Base-by-base conservation (phyloP, 176 grass and related monocot species). In the Lolium perenne region DNA sequence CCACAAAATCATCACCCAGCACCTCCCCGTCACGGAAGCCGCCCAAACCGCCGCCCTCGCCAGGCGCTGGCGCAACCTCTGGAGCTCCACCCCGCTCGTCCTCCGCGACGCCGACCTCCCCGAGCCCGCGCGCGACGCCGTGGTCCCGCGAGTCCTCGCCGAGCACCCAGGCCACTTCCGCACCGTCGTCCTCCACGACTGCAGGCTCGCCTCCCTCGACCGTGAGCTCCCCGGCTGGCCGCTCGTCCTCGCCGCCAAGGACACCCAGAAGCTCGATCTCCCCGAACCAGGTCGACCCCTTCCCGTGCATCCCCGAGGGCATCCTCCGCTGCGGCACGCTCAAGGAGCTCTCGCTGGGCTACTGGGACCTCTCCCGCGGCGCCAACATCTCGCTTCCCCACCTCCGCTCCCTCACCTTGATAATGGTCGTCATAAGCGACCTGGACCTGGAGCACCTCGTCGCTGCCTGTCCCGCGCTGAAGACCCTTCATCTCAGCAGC, bases 381-480 rank as follows among this genome's bases (percentile, higher is more conserved):
- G 1, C 38, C 13, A n/a, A 38, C 29, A 35, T 49, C 32, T 69
- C 77, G 64, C 71, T 74, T 74, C 78, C 88, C n/a, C 29, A 46
- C 7, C 88, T 90, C 1, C 53, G 13, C 10, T 21, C 46, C 55
- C 62, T 90, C 64, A 25, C 10, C 21, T 45, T 90, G 16, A 1
- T 46, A 26, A 3, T 14, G 38, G 66, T 41, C 32, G 7, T 3
- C 73, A 21, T 86, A 5, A n/a, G 17, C 9, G 73, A 47, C 2
- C 3, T 18, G 1, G 84, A 83, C 29, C 55, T 90, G 17, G 79
- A 83, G 17, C 15, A 14, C 73, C 17, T 90, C 35, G 38, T 90
- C 32, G 17, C 79, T 11, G 1, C 4, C 11, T 32, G 43, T 32
- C 18, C 73, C 73, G 48, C 15, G 5, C 73, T 76, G 15, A 3